Base-by-base conservation (phyloP, 2,329 filamentous ascomycete genomes). In the Colletotrichum abscissum region DNA sequence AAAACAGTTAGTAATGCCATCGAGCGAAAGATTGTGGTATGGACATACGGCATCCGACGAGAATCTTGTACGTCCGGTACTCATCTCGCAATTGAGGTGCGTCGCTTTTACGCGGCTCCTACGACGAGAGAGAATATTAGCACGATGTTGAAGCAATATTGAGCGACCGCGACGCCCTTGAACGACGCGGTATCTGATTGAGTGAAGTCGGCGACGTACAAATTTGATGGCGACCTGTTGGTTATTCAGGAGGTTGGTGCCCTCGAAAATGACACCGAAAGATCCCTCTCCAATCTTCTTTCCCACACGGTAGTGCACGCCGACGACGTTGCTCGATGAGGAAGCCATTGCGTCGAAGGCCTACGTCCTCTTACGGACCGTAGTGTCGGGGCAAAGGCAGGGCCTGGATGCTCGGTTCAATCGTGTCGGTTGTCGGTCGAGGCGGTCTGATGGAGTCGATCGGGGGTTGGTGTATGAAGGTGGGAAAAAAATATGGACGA, bases 221-320 rank as follows among this genome's bases (percentile, higher is more conserved):
- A 99, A 99, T 89, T 99, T 99, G 89, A 99, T 99, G 81, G 97
- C 97, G 76, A 99, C 96, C 86, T 98, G 95, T 85, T 98, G 97
- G 86, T 97, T 98, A 89, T 99, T 99, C 84, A 99, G 89, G 79
- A 99, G 90, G 84, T 99, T 99, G 81, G 95, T 98, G 78, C 97
- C 97, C 86, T 98, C 97, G 81, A 98, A 98, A 82, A 98, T 98
- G 79, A 98, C 97, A 88, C 96, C 96, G 81, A 98, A 98, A 52
- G 95, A 98, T 77, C 96, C 96, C 90, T 98, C 97, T 83, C 97
- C 97, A 79, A 99, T 98, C 88, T 99, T 99, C 91, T 98, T 98
- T 80, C 97, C 97, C 77, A 99, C 97, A 77, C 97, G 91, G 86
- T 99, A 99, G 87, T 99, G 97, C 78, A 99, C 97, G 82, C 97